These are phyloP conservation scores for Didymellaceae sp. DNA, from an alignment of 2,329 filamentous ascomycete species.

Conservation along the genomic window DNA sequence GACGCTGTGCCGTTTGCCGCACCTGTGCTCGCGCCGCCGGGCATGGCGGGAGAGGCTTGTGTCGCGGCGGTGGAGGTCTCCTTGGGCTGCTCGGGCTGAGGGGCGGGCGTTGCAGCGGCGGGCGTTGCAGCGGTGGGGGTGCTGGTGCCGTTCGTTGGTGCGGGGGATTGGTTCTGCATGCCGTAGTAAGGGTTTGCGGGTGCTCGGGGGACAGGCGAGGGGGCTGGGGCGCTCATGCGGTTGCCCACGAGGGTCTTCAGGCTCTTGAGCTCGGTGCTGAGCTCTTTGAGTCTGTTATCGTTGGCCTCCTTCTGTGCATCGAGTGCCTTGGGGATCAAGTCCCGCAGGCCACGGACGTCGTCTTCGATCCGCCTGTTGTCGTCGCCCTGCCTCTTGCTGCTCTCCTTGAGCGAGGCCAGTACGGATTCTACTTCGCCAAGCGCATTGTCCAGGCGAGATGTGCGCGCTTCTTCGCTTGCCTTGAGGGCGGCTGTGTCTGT, in stretches of 20 bases:
- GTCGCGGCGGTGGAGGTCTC: constrained; percentile 29
- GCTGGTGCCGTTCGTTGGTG: constrained; percentile 37
- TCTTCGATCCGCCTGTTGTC: constrained; percentile 86
- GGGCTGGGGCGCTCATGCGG: constrained; percentile 54
- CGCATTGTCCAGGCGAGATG: constrained; percentile 80
- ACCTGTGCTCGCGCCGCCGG: constrained; percentile 14
- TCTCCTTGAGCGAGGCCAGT: constrained; percentile 79
- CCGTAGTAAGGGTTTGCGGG: constrained; percentile 36
- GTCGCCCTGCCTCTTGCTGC: constrained; percentile 81
- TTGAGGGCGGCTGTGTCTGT: constrained; percentile 91
- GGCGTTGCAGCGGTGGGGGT: constrained; percentile 27
- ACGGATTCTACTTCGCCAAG: constrained; percentile 85
- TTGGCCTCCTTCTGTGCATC: constrained; percentile 85
- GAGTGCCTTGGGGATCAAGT: constrained; percentile 86
- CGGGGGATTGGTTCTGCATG: constrained; percentile 16
- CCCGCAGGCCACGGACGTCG: constrained; percentile 82
- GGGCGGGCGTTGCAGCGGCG: constrained; percentile 18
- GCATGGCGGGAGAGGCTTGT: constrained; percentile 27
- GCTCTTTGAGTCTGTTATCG: constrained; percentile 80
- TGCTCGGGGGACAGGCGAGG: constrained; percentile 32
- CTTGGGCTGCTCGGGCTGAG: constrained; percentile 20
- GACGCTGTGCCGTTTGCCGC: constrained; percentile 19
- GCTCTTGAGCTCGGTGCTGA: constrained; percentile 87
- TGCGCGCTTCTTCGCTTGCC: constrained; percentile 81
- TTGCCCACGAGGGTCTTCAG: constrained; percentile 84